A percentile compares a stretch with the other conserved stretches of the same genome.
Evolutionary conservation across 805 yeast species (phyloP).

Genomic region (Candida coleopterorum): DNA sequence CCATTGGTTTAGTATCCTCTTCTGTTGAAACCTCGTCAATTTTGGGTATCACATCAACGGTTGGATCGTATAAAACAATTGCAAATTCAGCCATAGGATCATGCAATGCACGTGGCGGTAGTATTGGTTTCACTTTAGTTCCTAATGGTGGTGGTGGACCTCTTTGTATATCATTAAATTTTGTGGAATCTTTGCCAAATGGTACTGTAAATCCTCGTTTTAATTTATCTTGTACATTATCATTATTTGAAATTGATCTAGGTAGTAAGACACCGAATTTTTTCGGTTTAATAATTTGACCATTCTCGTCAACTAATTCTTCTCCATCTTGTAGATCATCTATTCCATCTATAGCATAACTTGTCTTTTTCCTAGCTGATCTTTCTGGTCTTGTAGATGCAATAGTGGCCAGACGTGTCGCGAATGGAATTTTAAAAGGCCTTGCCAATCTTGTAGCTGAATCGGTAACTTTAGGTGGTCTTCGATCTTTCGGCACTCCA

Average conservation of each 20-base stretch:
- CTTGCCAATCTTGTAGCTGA: constrained; percentile 49
- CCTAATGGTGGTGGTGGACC: constrained; percentile 82
- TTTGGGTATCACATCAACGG: constrained; percentile 59
- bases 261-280: constrained; percentile 59
- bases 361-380: constrained; percentile 26
- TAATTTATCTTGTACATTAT: constrained; percentile 36
- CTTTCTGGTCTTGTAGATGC: constrained; percentile 16
- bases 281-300: constrained; percentile 22
- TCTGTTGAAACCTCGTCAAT: constrained; percentile 16
- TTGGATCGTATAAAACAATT: constrained; percentile 91
- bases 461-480: constrained; percentile 51
- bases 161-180: constrained; percentile 24
- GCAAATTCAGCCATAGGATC: constrained; percentile 94
- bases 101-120: constrained; percentile 90
- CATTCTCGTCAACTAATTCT: constrained; percentile 33
- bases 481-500: constrained; percentile 52
- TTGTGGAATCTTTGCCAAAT: constrained; percentile 34
- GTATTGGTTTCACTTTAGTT: constrained; percentile 58
- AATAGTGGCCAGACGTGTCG: constrained; percentile 13
- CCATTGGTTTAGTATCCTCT: constrained; percentile 10
- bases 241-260: constrained; percentile 41
- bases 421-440: constrained; percentile 69
- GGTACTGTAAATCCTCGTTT: constrained; percentile 56
- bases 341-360: constrained; percentile 24
- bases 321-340: constrained; percentile 10